These are phyloP conservation scores for Coprinopsis cinerea DNA, from an alignment of 768 basidiomycete genomes.

Conservation along the genomic window DNA sequence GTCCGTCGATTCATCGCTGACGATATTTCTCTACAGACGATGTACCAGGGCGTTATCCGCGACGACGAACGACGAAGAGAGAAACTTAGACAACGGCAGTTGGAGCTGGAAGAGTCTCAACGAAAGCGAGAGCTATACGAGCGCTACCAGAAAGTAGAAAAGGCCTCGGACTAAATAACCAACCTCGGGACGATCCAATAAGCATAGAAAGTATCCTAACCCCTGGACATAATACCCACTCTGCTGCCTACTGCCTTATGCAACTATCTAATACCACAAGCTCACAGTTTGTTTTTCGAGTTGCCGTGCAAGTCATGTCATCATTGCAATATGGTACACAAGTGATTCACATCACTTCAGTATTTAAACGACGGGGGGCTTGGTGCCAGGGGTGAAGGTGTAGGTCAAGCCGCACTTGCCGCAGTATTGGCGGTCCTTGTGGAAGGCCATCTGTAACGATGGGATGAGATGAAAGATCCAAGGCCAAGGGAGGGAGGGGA, in stretches of 20 bases:
- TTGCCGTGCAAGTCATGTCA: too few species aligned
- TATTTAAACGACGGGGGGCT: conserved; percentile 63
- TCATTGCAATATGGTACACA: not conserved
- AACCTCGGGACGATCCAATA: too few species aligned
- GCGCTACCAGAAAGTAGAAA: conserved; percentile 35
- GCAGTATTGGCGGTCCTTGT: conserved; percentile 97
- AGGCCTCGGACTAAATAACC: too few species aligned
- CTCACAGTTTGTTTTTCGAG: too few species aligned
- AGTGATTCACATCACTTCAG: not conserved
- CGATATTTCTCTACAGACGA: conserved; percentile 53
- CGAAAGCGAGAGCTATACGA: conserved; percentile 66
- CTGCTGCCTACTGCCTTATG: too few species aligned
- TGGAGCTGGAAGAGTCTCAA: conserved; percentile 54
- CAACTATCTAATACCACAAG: too few species aligned
- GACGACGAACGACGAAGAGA: conserved; percentile 79
- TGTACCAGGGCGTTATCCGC: conserved; percentile 86
- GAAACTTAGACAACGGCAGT: conserved; percentile 64
- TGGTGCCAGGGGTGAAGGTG: conserved; percentile 75
- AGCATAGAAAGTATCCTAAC: too few species aligned
- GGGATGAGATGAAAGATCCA: conserved; percentile 17
- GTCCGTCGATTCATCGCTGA: conserved; percentile 7
- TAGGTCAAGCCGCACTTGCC: conserved; percentile 91
- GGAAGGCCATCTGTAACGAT: conserved; percentile 85
- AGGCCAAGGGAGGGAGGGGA: too few species aligned
- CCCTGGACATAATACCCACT: too few species aligned